Evolutionary conservation across 2,329 filamentous ascomycete genomes (phyloP), one percentile per base, ranked within the genome.

Genomic region (Aureobasidium zeae): DNA sequence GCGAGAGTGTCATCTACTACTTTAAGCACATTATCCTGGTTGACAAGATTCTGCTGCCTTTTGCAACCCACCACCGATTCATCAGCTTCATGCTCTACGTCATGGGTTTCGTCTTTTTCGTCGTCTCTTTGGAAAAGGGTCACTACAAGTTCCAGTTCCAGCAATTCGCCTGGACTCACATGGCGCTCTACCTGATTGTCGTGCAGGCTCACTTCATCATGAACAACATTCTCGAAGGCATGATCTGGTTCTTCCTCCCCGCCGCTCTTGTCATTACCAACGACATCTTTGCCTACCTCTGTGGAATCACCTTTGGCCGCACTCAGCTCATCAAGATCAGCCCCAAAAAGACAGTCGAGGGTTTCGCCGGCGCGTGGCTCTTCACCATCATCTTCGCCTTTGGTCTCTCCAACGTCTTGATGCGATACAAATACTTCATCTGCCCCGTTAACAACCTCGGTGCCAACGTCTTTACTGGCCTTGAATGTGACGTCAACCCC

Each of bases 171-270:
- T 98, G 91, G 91, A 96, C 91, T 11, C 91, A 98, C 64, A 96
- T 98, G 88, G 91, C 93, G 4, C 77, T 98, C 15, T 96, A 94
- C 70, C 73, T 98, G 57, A 95, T 98, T 57, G 89, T 96, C 28
- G 88, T 94, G 5, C 88, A 98, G 65, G 88, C 91, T 11, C 91
- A 98, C 63, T 98, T 98, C 64, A 86, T 96, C 68, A 96, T 98
- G 86, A 98, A 98, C 74, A 98, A 98, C 66, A 83, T 98, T 52
- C 93, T 98, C 56, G 91, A 98, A 68, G 91, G 91, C 68, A 87
- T 98, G 84, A 94, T 98, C 62, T 98, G 91, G 91, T 96, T 98
- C 73, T 95, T 96, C 74, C 69, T 98, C 32, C 91, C 91, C 6
- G 88, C 86, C 6, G 82, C 86, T 42, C 76, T 98, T 55, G 91